Evolutionary conservation across 768 basidiomycete genomes (phyloP), one percentile per base, ranked within the genome.

Genomic region (Russula abietina): DNA sequence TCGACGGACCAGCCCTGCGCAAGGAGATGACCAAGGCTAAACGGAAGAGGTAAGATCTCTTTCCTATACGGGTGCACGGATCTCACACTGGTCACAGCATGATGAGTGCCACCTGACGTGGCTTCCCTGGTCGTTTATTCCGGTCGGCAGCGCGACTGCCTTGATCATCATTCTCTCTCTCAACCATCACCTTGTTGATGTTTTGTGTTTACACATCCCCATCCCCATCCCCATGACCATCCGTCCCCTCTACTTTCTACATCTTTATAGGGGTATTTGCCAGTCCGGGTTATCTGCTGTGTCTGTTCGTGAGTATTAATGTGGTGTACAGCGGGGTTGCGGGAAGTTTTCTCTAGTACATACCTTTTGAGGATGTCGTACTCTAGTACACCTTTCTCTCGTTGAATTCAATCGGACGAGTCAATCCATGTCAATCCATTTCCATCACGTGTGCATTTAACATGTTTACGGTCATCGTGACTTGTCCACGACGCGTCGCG

Each of bases 21-120:
- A 98, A 98, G 75, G 95, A 98, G 75, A 97, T 98, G 94, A 95
- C 92, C 46, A 97, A 97, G 76, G 92, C 92, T 56, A 97, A 96
- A 77, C 90, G 95, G 81, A 97, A 97, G 82, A 96, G 93, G 93
- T 91, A 64, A 57, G n/a, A 0, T 17, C 28, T 3, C 12, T 39
- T 49, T 6, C 41, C 12, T 12, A 11, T 3, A 38, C 24, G 32
- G 32, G 22, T 24, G 39, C 17, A 12, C 38, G 46, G 8, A 52
- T 55, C 60, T 58, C n/a, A 57, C 45, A n/a, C 17, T 9, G 9
- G 7, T 58, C 36, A 28, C 62, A 68, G 67, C 51, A 68, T 68
- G 67, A 68, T 68, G 67, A 68, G 49, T 33, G 67, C 67, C 22
- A 51, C 65, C 41, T 68, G 55, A 60, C n/a, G 9, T 43, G 17